Conservation (phyloP, 1,284 basidiomycete species). For the Wolfiporia cocos region DNA sequence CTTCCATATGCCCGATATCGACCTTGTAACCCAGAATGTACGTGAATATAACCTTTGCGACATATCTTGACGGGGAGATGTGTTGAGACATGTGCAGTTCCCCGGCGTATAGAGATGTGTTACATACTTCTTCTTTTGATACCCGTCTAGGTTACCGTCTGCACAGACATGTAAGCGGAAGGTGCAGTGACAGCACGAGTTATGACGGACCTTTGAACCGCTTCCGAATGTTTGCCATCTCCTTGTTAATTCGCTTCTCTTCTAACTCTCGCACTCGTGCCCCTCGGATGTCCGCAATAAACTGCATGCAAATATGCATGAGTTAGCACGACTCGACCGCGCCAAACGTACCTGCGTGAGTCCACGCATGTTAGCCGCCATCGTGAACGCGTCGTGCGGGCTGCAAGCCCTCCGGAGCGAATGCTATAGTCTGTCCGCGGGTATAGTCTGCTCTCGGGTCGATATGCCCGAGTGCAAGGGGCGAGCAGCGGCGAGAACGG, state of each 20-base stretch:
- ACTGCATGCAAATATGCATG: conserved; percentile 42
- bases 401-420: too few relatives aligned
- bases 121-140: conserved; percentile 97
- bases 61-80: conserved; percentile 52
- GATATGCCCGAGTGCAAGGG: too few relatives aligned
- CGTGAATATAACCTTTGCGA: conserved; percentile 97
- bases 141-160: conserved; percentile 97
- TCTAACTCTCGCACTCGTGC: conserved; percentile 85
- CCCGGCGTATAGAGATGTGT: too few relatives aligned
- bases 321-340: too few relatives aligned
- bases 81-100: conserved; percentile 13
- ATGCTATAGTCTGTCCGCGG: too few relatives aligned
- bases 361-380: conserved; percentile 87
- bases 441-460: too few relatives aligned
- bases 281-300: conserved; percentile 97
- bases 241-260: conserved; percentile 98
- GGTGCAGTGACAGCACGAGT: neutral
- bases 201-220: conserved; percentile 84
- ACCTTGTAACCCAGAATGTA: conserved; percentile 99
- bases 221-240: conserved; percentile 99
- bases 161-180: conserved; percentile 10
- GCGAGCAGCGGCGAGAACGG: too few relatives aligned
- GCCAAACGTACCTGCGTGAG: conserved; percentile 69
- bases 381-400: conserved; percentile 22
- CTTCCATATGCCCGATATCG: conserved; percentile 99